phyloP scores from a whole-genome alignment of 2,329 filamentous ascomycete species.

The Cephalotrichum gorgonifer region DNA sequence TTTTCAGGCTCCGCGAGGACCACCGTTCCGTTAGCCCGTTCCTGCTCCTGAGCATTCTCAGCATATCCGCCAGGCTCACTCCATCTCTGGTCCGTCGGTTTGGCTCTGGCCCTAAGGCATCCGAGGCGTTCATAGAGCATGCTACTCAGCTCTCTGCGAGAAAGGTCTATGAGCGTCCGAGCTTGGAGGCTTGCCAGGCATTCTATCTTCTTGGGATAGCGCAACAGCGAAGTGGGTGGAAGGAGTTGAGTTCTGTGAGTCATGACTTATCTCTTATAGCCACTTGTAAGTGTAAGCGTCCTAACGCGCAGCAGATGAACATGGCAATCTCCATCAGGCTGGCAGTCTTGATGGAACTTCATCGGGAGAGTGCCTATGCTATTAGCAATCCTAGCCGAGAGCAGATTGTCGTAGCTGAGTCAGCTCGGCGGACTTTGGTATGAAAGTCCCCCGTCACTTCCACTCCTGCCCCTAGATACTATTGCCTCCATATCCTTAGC shows the following conservation, averaged over 20 bases:
- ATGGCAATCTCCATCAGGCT: conserved; percentile 46
- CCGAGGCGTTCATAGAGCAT: conserved; percentile 42
- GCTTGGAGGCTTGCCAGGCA: conserved; percentile 44
- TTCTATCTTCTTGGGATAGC: conserved; percentile 50
- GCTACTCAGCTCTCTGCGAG: conserved; percentile 34
- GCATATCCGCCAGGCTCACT: conserved; percentile 45
- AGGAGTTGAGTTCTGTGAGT: conserved; percentile 43
- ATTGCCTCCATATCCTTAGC: not conserved
- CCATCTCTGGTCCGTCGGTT: conserved; percentile 35
- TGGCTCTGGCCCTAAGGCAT: conserved; percentile 38
- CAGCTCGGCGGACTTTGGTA: conserved; percentile 45
- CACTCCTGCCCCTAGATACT: not conserved
- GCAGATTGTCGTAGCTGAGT: conserved; percentile 38
- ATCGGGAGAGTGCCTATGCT: conserved; percentile 43
- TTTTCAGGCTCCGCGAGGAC: conserved; percentile 33
- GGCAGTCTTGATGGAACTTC: conserved; percentile 43
- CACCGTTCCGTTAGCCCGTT: conserved; percentile 41
- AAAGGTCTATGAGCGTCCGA: conserved; percentile 42
- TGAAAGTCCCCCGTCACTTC: conserved; percentile 11
- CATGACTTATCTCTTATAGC: not conserved
- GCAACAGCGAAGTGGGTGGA: conserved; percentile 44
- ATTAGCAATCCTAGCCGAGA: conserved; percentile 30
- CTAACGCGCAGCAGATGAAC: conserved; percentile 30
- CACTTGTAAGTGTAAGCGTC: not conserved
- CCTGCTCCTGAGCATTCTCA: conserved; percentile 42